Conservation (phyloP, 2,329 filamentous ascomycete genomes). For the Pseudogymnoascus sp. region DNA sequence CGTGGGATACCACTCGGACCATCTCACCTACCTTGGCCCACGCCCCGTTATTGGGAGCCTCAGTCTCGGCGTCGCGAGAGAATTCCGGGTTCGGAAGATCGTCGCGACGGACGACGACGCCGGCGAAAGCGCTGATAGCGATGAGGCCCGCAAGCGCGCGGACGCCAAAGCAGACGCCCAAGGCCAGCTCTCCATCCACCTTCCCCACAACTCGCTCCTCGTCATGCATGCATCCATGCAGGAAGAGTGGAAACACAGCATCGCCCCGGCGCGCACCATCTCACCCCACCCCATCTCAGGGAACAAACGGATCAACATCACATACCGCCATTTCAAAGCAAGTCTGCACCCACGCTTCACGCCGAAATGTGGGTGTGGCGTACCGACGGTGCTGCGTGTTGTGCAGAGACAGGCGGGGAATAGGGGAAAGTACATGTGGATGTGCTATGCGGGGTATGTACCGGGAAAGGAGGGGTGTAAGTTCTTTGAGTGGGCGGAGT, state of each 20-base stretch:
- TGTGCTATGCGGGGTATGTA: conserved; percentile 72
- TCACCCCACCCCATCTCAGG: conserved; percentile 78
- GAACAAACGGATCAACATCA: conserved; percentile 82
- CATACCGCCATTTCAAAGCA: conserved; percentile 78
- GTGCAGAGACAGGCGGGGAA: conserved; percentile 73
- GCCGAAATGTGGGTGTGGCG: conserved; percentile 66
- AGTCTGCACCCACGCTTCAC: conserved; percentile 70
- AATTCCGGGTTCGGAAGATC: conserved; percentile 79
- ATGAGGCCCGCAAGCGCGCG: conserved; percentile 24
- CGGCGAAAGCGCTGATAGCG: not conserved
- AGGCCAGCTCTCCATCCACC: conserved; percentile 85
- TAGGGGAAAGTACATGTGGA: conserved; percentile 81
- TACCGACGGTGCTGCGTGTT: conserved; percentile 63
- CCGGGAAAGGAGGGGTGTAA: conserved; percentile 62
- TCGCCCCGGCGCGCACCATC: conserved; percentile 66
- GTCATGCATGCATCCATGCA: conserved; percentile 99
- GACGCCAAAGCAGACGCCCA: conserved; percentile 49
- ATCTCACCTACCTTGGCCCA: conserved; percentile 87
- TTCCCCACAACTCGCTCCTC: conserved; percentile 88
- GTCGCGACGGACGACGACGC: conserved; percentile 48
- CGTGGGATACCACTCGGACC: conserved; percentile 89
- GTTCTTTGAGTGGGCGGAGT: conserved; percentile 80
- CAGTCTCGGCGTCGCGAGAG: conserved; percentile 82
- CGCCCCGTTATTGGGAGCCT: conserved; percentile 82
- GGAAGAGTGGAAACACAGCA: conserved; percentile 89